phyloP scores from a whole-genome alignment of 2,329 filamentous ascomycete species.

The Colletotrichum gigasporum region DNA sequence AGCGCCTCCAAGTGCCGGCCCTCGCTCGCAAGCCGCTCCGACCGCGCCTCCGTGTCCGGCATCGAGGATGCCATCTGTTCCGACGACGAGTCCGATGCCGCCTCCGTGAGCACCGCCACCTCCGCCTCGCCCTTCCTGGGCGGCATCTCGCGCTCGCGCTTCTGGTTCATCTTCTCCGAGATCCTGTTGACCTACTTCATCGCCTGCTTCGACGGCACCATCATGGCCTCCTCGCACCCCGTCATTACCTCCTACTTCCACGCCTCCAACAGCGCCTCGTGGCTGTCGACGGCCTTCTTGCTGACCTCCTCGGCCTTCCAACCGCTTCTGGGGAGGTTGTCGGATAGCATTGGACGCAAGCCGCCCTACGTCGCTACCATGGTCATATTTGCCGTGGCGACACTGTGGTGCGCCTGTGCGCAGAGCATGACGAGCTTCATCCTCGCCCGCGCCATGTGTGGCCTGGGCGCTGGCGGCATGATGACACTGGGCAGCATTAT shows the following conservation, averaged over 20 bases:
- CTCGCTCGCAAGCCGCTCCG: constrained; percentile 18
- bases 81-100: constrained; percentile 13
- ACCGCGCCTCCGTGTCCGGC: neutral
- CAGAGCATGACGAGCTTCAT: constrained; percentile 76
- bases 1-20: constrained; percentile 32
- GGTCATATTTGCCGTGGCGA: constrained; percentile 71
- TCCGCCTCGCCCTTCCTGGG: constrained; percentile 51
- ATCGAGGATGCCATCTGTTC: neutral
- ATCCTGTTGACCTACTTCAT: constrained; percentile 68
- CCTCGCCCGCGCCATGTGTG: constrained; percentile 74
- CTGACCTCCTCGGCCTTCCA: constrained; percentile 81
- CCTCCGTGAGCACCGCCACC: constrained; percentile 21
- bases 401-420: constrained; percentile 75
- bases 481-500: constrained; percentile 77
- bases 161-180: constrained; percentile 71
- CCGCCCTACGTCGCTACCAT: constrained; percentile 71
- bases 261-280: constrained; percentile 81
- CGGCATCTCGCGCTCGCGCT: constrained; percentile 57
- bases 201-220: constrained; percentile 76
- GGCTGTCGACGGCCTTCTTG: constrained; percentile 83
- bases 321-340: constrained; percentile 77
- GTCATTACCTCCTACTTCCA: constrained; percentile 84
- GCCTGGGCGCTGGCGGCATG: constrained; percentile 77
- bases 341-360: constrained; percentile 77
- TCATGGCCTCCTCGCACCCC: constrained; percentile 84